Evolutionary conservation across 1,139 yeast genomes (phyloP).

Genomic region (Yamadazyma conglobata): DNA sequence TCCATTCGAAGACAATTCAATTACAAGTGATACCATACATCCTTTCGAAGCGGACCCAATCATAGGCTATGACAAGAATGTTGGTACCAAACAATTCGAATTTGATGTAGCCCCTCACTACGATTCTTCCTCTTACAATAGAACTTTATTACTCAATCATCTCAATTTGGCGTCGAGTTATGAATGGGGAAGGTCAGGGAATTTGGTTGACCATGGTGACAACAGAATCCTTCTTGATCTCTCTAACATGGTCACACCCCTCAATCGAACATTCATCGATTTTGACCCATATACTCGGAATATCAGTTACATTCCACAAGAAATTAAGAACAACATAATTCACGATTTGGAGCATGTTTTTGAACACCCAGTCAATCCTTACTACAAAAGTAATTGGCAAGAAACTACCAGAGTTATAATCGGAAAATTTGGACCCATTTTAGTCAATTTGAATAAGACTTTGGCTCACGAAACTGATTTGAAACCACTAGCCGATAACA

Average conservation of each 20-base stretch:
- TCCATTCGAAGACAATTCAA: neutral
- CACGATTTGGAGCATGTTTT: conserved; percentile 27
- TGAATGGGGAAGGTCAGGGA: conserved; percentile 44
- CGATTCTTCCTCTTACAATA: conserved; percentile 6
- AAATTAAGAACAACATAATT: conserved; percentile 30
- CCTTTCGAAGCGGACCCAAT: neutral
- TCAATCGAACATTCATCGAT: conserved; percentile 42
- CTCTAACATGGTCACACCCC: conserved; percentile 46
- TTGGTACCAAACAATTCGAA: no score
- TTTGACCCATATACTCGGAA: conserved; percentile 49
- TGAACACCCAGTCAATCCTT: conserved; percentile 28
- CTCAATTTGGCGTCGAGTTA: conserved; percentile 22
- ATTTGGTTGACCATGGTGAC: conserved; percentile 42
- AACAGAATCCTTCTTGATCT: conserved; percentile 45
- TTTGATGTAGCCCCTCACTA: conserved; percentile 1
- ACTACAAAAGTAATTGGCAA: conserved; percentile 50
- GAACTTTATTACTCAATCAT: conserved; percentile 12
- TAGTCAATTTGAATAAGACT: conserved; percentile 31
- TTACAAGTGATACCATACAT: neutral
- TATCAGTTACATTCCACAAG: conserved; percentile 31
- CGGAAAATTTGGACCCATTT: conserved; percentile 46
- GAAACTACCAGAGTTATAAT: conserved; percentile 40
- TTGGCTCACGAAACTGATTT: conserved; percentile 2
- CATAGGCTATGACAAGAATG: no score
- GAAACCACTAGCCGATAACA: conserved; percentile 9